Evolutionary conservation across 169 alveolate species (phyloP).

Genomic region (Amoebophrya sp.): DNA sequence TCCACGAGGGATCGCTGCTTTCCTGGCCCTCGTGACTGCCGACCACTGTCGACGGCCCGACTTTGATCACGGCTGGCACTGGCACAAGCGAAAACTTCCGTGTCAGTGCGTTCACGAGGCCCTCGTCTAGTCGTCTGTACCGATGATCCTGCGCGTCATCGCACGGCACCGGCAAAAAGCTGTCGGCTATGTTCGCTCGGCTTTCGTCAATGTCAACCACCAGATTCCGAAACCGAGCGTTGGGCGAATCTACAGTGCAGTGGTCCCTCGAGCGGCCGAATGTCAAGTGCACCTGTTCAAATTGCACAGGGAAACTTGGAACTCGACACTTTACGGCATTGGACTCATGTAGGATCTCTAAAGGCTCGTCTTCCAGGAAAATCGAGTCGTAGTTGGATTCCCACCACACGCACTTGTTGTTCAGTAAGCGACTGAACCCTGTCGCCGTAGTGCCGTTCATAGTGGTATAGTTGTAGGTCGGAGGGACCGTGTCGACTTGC

Average conservation of each 20-base stretch:
- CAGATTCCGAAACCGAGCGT: neutral
- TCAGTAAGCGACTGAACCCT: neutral
- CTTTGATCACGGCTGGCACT: neutral
- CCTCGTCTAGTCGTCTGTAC: neutral
- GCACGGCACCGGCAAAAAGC: neutral
- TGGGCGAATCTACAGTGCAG: conserved; percentile 6
- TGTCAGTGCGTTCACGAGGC: neutral
- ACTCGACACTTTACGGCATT: neutral
- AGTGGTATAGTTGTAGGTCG: neutral
- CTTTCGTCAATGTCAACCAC: neutral
- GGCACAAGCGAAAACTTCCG: neutral
- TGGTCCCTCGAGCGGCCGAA: neutral
- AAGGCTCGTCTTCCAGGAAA: neutral
- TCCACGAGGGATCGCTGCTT: neutral
- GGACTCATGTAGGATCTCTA: neutral
- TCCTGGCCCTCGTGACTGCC: conserved; percentile 9
- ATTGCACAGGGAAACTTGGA: neutral
- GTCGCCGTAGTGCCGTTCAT: neutral
- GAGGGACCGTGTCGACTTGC: neutral
- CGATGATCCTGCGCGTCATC: neutral
- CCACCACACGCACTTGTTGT: conserved; percentile 6
- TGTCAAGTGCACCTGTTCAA: neutral
- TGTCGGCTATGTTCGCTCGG: neutral
- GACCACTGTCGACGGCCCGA: conserved; percentile 20
- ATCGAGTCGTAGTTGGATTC: neutral